phyloP scores from a whole-genome alignment of 208 protist species.

The Trypanosoma caninum region DNA sequence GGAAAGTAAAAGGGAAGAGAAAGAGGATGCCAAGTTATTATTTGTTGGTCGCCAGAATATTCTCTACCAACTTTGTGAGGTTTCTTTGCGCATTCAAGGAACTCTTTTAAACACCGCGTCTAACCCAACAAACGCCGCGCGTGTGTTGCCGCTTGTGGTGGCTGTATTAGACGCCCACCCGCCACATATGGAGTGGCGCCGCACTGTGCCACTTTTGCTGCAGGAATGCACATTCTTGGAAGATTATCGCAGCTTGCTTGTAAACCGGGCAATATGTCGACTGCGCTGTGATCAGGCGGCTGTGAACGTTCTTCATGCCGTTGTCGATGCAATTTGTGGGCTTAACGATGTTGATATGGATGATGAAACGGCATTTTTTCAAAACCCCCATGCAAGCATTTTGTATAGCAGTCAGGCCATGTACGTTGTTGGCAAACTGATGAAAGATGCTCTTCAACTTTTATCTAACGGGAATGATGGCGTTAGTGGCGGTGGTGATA shows the following conservation, averaged over 20 bases:
- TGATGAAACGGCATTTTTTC: constrained; percentile 69
- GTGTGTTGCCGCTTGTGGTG: constrained; percentile 51
- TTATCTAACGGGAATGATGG: constrained; percentile 2
- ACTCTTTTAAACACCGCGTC: constrained; percentile 47
- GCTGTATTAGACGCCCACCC: constrained; percentile 34
- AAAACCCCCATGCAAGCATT: constrained; percentile 42
- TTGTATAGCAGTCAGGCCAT: constrained; percentile 46
- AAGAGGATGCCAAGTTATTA: constrained; percentile 1
- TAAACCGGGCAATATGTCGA: constrained; percentile 32
- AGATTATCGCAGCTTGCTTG: constrained; percentile 21
- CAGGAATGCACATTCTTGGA: constrained; percentile 28
- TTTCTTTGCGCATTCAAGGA: constrained; percentile 43
- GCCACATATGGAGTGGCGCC: constrained; percentile 57
- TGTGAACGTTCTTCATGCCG: constrained; percentile 46
- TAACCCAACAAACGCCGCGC: constrained; percentile 30
- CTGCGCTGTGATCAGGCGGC: constrained; percentile 47
- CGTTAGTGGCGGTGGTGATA: neutral
- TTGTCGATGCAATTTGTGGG: constrained; percentile 49
- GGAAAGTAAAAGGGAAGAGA: neutral
- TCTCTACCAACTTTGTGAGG: constrained; percentile 43
- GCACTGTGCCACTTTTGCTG: constrained; percentile 43
- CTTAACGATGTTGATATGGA: constrained; percentile 39
- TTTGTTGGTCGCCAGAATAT: constrained; percentile 21
- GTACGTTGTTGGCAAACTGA: constrained; percentile 48
- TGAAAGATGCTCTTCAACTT: constrained; percentile 68